A percentile compares a stretch with the other conserved stretches of the same genome.
Evolutionary conservation across 768 basidiomycete species (phyloP).

Genomic region (Kwoniella dendrophila): DNA sequence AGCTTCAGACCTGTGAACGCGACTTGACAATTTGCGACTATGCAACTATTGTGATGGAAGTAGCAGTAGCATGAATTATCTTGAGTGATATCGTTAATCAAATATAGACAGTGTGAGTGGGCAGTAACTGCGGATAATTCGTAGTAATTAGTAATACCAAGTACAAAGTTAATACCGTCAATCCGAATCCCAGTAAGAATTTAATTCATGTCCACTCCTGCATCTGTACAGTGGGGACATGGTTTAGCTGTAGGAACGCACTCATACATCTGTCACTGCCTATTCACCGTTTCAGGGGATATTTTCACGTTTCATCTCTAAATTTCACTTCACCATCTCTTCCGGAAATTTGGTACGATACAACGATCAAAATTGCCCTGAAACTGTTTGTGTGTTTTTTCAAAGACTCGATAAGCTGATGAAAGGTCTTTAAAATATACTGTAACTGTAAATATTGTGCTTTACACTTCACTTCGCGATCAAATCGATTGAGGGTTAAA

Average conservation of each 20-base stretch:
- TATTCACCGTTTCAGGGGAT: neutral
- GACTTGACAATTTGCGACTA: too few relatives aligned
- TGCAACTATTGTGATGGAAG: too few relatives aligned
- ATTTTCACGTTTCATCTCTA: neutral
- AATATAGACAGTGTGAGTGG: too few relatives aligned
- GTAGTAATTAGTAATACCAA: too few relatives aligned
- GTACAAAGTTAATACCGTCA: too few relatives aligned
- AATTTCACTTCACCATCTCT: slow-evolving; percentile 11
- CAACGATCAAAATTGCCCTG: neutral
- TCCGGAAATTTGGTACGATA: neutral
- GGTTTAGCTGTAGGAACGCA: neutral
- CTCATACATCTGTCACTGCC: neutral
- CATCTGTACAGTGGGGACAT: too few relatives aligned
- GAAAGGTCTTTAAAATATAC: neutral
- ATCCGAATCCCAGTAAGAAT: too few relatives aligned
- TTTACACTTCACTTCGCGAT: slow-evolving; percentile 22
- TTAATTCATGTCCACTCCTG: too few relatives aligned
- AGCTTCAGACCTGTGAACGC: too few relatives aligned
- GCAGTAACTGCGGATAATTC: too few relatives aligned
- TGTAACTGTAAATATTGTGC: neutral
- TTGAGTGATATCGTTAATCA: too few relatives aligned
- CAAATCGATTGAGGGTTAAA: slow-evolving; percentile 9
- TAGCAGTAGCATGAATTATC: too few relatives aligned
- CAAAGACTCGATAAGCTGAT: neutral
- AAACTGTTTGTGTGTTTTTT: neutral